Conservation (phyloP, 2,329 filamentous ascomycete genomes). For the Immersiporthe knoxdaviesiana region DNA sequence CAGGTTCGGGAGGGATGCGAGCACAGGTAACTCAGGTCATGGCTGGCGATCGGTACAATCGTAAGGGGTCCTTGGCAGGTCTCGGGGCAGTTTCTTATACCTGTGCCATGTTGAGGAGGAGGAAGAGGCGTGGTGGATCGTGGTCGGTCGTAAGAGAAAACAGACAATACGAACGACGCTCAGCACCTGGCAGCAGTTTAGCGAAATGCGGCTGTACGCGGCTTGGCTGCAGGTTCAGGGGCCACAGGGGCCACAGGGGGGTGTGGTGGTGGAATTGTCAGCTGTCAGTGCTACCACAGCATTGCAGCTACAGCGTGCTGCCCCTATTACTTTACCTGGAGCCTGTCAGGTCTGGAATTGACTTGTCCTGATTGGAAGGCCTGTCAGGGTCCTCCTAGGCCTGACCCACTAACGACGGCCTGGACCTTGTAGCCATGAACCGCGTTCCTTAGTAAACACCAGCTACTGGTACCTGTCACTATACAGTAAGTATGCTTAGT, state of each 20-base stretch:
- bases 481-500: not conserved
- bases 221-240: not conserved
- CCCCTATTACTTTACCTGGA: conserved; percentile 21
- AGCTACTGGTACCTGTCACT: not conserved
- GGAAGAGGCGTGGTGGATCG: not conserved
- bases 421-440: not conserved
- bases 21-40: conserved; percentile 24
- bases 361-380: conserved; percentile 14
- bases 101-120: not conserved
- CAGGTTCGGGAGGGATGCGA: not conserved
- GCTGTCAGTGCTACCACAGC: not conserved
- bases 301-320: conserved; percentile 13
- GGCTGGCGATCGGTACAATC: not conserved
- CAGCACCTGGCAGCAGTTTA: not conserved
- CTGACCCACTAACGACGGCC: not conserved
- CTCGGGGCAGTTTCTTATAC: not conserved
- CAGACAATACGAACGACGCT: conserved; percentile 13
- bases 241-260: no score
- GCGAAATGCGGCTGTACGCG: conserved; percentile 12
- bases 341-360: conserved; percentile 19
- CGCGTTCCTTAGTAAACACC: no score
- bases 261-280: not conserved
- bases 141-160: not conserved
- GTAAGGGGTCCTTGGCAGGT: not conserved
- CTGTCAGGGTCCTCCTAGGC: conserved; percentile 23